Percentiles rank a stretch among this genome's conserved stretches.
These are phyloP conservation scores for Bacterosira constricta DNA, from an alignment of 108 stramenopile genomes.

Conservation along the genomic window DNA sequence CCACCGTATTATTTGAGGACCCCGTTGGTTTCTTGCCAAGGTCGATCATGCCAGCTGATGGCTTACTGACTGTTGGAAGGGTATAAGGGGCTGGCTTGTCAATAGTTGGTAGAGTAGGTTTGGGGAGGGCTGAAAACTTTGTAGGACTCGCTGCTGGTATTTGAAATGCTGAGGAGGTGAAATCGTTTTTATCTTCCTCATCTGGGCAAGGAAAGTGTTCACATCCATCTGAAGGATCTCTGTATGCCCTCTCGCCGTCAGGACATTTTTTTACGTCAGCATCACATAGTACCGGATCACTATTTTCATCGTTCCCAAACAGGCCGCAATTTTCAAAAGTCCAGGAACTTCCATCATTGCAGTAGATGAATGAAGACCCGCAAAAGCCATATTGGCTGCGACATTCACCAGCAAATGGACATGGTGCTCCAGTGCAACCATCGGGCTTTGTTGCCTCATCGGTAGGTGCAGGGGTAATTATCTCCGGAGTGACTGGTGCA, in stretches of 20 bases:
- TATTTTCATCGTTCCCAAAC: slow-evolving; percentile 29
- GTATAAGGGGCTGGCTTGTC: slow-evolving; percentile 10
- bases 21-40: slow-evolving; percentile 2
- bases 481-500: not conserved
- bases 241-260: slow-evolving; percentile 30
- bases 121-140: slow-evolving; percentile 28
- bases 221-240: slow-evolving; percentile 36
- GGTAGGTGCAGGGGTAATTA: not conserved
- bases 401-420: slow-evolving; percentile 19
- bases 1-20: slow-evolving; percentile 6
- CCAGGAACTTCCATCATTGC: slow-evolving; percentile 45
- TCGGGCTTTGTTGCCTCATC: not conserved
- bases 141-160: slow-evolving; percentile 20
- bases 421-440: slow-evolving; percentile 17
- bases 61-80: not conserved
- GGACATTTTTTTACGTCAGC: slow-evolving; percentile 38
- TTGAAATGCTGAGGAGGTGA: slow-evolving; percentile 5
- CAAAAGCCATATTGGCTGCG: slow-evolving; percentile 48
- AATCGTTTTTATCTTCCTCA: slow-evolving; percentile 5
- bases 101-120: slow-evolving; percentile 44
- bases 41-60: slow-evolving; percentile 7
- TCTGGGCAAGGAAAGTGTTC: slow-evolving; percentile 40
- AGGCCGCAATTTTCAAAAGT: slow-evolving; percentile 44
- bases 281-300: slow-evolving; percentile 36
- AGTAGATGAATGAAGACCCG: slow-evolving; percentile 40